Evolutionary conservation across 495 filamentous ascomycete species (phyloP), one percentile per base, ranked within the genome.

Genomic region (Collariella sp.): DNA sequence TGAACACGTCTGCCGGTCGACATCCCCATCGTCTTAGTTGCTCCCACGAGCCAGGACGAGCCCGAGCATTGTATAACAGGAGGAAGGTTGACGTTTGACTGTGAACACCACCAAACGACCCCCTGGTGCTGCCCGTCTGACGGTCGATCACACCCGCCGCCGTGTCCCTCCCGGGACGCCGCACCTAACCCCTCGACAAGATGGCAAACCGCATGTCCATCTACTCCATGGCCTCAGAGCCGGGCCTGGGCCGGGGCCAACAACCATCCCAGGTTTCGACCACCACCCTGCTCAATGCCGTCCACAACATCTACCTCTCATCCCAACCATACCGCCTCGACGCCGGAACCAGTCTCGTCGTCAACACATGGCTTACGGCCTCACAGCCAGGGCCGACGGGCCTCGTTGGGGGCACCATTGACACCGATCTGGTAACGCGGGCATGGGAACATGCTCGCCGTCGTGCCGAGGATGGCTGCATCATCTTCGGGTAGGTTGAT

Each of bases 361-460:
- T 97, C 50, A 97, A 96, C 70, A 94, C 91, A 56, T 96, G 89
- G 89, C 77, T 89, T 22, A 94, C 86, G 3, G 88, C 87, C 7
- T 76, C 81, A 11, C 83, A 83, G 57, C 67, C 76, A 4, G 78
- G 81, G 43, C 76, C 77, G 0, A 83, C 87, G 61, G 87, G 85
- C 24, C 78, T 76, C 13, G 72, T 72, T 35, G 88, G 87, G 23
- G 89, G 88, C 20, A 87, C 84, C 0, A 79, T 96, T 35, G 93
- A 98, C 63, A 72, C 77, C 50, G 83, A 87, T 20, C 63, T 98
- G 50, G 88, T 86, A 1, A 75, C 82, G 15, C 79, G 88, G 63
- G 93, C 90, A 24, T 98, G 93, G 93, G 93, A 98, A 71, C 93
- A 98, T 79, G 93, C 94, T 49, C 79, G 93, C 58, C 79, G 93